Conservation (phyloP, 257 asterid species). For the Asclepias syriaca region DNA sequence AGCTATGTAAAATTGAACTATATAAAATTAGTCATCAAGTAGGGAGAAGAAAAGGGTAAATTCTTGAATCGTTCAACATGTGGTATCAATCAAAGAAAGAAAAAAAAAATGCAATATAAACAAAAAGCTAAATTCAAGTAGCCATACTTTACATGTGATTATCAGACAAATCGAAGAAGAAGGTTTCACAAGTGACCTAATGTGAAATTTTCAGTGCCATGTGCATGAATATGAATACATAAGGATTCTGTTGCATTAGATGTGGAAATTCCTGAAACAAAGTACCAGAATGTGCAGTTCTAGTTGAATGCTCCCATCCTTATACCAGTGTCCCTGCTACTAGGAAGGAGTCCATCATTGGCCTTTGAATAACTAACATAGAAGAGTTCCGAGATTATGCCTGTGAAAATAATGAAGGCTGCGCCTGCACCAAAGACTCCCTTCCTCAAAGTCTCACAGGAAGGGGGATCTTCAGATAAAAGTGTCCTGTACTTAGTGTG, state of each 20-base stretch:
- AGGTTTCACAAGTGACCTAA: background rate
- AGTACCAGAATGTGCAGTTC: background rate
- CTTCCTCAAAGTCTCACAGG: conserved; percentile 72
- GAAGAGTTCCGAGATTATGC: conserved; percentile 58
- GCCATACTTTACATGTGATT: background rate
- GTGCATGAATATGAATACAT: background rate
- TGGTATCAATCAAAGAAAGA: background rate
- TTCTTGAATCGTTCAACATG: background rate
- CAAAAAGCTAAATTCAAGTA: background rate
- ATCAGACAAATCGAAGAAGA: conserved; percentile 5
- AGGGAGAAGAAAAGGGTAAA: background rate
- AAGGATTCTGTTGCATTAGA: background rate
- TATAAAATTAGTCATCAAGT: no score
- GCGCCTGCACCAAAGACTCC: conserved; percentile 89
- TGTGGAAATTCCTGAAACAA: background rate
- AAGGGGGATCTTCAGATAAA: conserved; percentile 42
- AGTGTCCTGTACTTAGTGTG: conserved; percentile 62
- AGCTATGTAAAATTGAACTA: background rate
- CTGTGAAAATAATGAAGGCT: conserved; percentile 70
- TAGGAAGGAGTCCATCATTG: conserved; percentile 31
- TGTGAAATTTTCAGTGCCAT: background rate
- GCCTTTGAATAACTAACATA: conserved; percentile 61
- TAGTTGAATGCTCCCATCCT: conserved; percentile 49
- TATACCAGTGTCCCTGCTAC: conserved; percentile 53
- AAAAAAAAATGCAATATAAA: background rate